Evolutionary conservation across 192 early-diverging fungal species (phyloP), one percentile per base, ranked within the genome.

Genomic region (Paraglomus brasilianum): DNA sequence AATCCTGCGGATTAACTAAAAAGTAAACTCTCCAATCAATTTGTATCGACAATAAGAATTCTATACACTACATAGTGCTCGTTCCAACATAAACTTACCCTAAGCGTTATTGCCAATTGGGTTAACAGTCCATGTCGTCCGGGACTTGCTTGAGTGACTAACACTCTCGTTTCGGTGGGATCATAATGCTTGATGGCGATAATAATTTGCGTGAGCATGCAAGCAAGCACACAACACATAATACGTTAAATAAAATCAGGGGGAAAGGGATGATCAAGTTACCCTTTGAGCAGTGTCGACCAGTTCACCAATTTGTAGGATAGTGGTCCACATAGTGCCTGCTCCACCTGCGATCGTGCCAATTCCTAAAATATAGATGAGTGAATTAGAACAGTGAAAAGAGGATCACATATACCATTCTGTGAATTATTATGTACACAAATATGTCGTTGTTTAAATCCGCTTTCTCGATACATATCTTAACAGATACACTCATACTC

Each of bases 301-400:
- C 51, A 86, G 72, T 69, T 86, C 80, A 65, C 85, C 85, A 44
- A 86, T 84, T 66, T 86, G 85, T 22, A 86, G 60, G 14, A 81
- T 77, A 8, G 85, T 86, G 11, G 85, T 86, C 85, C 85, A 86
- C 85, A 86, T 86, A 24, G 80, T 84, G 19, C 85, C 85, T 22
- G 76, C 69, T 22, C 85, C 85, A 19, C 85, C 85, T 45, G 85
- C 85, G 69, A 86, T 86, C 3, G 85, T 86, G 11, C 76, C 72
- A 2, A 66, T 72, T 19, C 84, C 83, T 85, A 56, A 11, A 17
- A 47, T 50, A 11, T 24, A 30, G 49, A 50, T 3, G 15, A 50
- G 19, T 17, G 15, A 3, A 50, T 17, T 15, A 17, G 49, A 17
- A 19, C 3, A 19, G 19, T 15, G 15, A 50, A 17, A 19, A 50